Evolutionary conservation across 441 rosid genomes (phyloP), one percentile per base, ranked within the genome.

Genomic region (Hura crepitans): DNA sequence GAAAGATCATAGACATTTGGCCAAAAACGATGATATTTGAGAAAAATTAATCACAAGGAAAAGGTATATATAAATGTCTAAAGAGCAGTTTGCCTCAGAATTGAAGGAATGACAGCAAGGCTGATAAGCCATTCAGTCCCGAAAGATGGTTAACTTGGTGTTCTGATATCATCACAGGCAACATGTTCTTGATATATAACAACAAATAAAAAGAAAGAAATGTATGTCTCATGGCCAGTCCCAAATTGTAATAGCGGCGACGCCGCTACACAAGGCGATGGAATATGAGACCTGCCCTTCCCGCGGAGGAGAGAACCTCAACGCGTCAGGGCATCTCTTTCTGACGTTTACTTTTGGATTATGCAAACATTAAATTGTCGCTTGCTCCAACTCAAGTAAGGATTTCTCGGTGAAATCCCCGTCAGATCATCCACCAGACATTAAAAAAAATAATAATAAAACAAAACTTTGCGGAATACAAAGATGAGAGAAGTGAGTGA

Each of bases 231-330:
- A 85, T 83, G 85, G 85, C 84, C 81, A 75, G 72, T 83, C 89
- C 87, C 82, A 81, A 60, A 72, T 55, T 75, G 83, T 83, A 75
- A 85, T 68, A 67, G 85, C 87, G 65, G 78, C 87, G 58, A 85
- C 77, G 85, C 85, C 64, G 87, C 85, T 83, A 72, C 79, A 73
- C 83, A 83, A 81, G 89, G 87, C 82, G 71, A 80, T 80, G 85
- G 87, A 83, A 83, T 83, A 85, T 81, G 85, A 80, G 83, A 75
- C 84, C 76, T 5, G 61, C 72, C 22, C 25, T 35, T 6, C 39
- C 76, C 1, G 46, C 64, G 63, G 75, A 72, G 62, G 54, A 39
- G 17, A 67, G 49, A 39, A 30, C 80, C 78, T 62, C 77, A n/a
- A 73, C 80, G 74, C 60, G 14, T 33, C 30, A 54, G 68, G 61